A percentile compares a stretch with the other conserved stretches of the same genome.
Conservation (phyloP, 805 yeast species). For the Pichia nanzhaoensis region DNA sequence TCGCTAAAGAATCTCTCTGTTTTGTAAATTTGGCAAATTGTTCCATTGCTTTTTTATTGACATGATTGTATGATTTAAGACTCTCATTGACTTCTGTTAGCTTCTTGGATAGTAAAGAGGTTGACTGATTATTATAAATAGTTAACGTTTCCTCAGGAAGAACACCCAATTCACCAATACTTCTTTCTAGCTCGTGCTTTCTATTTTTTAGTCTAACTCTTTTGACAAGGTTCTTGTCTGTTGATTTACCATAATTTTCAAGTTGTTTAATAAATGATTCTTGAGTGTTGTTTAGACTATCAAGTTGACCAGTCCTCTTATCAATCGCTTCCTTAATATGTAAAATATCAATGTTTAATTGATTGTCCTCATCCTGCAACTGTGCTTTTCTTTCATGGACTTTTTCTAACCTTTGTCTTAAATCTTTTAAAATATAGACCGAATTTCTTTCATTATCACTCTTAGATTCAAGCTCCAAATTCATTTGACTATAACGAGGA, state of each 20-base stretch:
- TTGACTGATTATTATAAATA: constrained; percentile 34
- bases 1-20: constrained; percentile 60
- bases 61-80: constrained; percentile 61
- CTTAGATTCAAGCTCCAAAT: constrained; percentile 22
- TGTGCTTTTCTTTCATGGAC: constrained; percentile 18
- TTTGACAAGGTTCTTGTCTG: constrained; percentile 59
- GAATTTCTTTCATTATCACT: constrained; percentile 8
- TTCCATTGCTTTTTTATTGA: constrained; percentile 85
- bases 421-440: constrained; percentile 1
- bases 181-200: constrained; percentile 64
- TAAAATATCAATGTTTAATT: constrained; percentile 34
- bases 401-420: constrained; percentile 17
- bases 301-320: constrained; percentile 34
- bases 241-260: constrained; percentile 53
- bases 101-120: constrained; percentile 47
- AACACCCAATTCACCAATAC: constrained; percentile 79
- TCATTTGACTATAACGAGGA: constrained; percentile 6
- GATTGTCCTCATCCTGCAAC: constrained; percentile 27
- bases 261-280: constrained; percentile 44
- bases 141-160: constrained; percentile 79
- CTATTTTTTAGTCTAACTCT: constrained; percentile 53
- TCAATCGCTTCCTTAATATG: constrained; percentile 28
- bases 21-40: constrained; percentile 67
- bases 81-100: constrained; percentile 51
- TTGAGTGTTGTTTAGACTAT: constrained; percentile 53